phyloP scores from a whole-genome alignment of 2,329 filamentous ascomycete species.

The Colletotrichum cuscutae region DNA sequence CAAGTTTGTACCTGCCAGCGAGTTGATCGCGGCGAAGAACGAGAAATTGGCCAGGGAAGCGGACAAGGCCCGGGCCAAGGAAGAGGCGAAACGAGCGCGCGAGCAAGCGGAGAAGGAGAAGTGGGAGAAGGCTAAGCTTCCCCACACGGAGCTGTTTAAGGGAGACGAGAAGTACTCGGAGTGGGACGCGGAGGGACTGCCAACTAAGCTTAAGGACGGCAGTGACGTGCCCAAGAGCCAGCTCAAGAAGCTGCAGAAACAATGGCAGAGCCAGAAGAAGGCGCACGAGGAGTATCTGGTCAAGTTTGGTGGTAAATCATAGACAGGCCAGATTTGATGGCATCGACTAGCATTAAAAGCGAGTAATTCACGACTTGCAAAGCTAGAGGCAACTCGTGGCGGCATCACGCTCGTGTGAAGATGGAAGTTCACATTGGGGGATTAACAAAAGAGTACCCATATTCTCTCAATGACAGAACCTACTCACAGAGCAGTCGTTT shows the following conservation, averaged over 20 bases:
- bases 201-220: slow-evolving; percentile 80
- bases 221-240: slow-evolving; percentile 84
- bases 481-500: background rate
- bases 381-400: background rate
- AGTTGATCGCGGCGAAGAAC: slow-evolving; percentile 67
- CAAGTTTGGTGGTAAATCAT: slow-evolving; percentile 33
- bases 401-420: background rate
- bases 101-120: slow-evolving; percentile 65
- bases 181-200: slow-evolving; percentile 87
- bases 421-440: no score
- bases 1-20: slow-evolving; percentile 68
- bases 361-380: background rate
- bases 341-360: background rate
- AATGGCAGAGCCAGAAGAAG: slow-evolving; percentile 93
- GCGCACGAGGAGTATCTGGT: slow-evolving; percentile 70
- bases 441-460: no score
- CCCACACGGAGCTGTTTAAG: slow-evolving; percentile 67
- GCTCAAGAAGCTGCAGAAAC: slow-evolving; percentile 85
- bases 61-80: slow-evolving; percentile 67
- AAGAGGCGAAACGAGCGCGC: slow-evolving; percentile 61
- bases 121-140: slow-evolving; percentile 66
- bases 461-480: no score
- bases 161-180: slow-evolving; percentile 70
- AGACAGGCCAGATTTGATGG: background rate
- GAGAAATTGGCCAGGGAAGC: slow-evolving; percentile 70